Base-by-base conservation (phyloP, 352 stramenopile species). In the Phytopythium montanum region DNA sequence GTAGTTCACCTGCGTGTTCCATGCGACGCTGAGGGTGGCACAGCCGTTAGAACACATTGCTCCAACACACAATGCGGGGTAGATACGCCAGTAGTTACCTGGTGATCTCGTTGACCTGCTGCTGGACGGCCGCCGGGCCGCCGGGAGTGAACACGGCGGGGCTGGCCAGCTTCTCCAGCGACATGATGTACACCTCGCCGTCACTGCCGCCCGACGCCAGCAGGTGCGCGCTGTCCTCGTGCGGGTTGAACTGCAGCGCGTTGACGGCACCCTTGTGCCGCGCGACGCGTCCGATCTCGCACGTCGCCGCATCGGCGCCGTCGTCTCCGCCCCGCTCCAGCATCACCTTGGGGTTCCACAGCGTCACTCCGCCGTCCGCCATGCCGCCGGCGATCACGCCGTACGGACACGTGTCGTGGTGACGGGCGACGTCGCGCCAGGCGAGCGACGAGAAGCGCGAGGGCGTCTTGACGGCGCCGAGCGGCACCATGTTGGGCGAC, bases 1-100 rank as follows among this genome's bases (percentile, higher is more conserved):
- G 75, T 99, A 98, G 56, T 96, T 90, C 28, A 99, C 97, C 68
- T 98, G 90, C 25, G 96, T 97, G 73, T 99, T 99, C 97, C 97
- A 99, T 5, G 96, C 88, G 25, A 99, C 81, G 61, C 85, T 92
- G 19, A 34, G 0, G 28, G n/a, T n/a, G n/a, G n/a, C n/a, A n/a
- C n/a, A n/a, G n/a, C 16, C 14, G 16, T 44, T 19, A 44, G 38
- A 8, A 44, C 16, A 44, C 16, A 9, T 7, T 3, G 16, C 16
- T 19, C 14, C 13, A 44, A 44, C n/a, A n/a, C 5, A 8, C 41
- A 26, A 26, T 26, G 4, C 18, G 41, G 6, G 21, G 25, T 18
- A 46, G 7, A 1, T 8, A n/a, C 19, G 8, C 28, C 23, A 19
- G n/a, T 29, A 41, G 44, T 39, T 62, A 81, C 73, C 73, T 85